Evolutionary conservation across 2,329 filamentous ascomycete genomes (phyloP).

Genomic region (Phialemonium atrogriseum): DNA sequence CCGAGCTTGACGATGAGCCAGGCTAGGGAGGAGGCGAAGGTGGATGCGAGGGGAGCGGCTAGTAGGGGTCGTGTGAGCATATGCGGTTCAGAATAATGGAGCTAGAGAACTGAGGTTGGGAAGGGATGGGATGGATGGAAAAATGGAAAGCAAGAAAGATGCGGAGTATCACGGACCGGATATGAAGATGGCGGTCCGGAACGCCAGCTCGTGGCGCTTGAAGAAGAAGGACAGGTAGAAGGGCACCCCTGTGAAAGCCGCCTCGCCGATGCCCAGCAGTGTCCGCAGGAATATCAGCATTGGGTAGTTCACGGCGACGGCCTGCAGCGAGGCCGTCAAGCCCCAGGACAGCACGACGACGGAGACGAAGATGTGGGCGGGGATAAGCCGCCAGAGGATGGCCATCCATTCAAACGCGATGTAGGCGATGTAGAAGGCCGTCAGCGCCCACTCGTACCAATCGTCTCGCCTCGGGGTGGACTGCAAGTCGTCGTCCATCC

Average conservation of each 20-base stretch:
- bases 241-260: constrained; percentile 56
- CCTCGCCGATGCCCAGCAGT: constrained; percentile 55
- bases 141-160: too few species aligned
- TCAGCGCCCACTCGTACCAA: constrained; percentile 54
- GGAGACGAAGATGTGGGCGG: constrained; percentile 51
- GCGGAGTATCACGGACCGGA: constrained; percentile 57
- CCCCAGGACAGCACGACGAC: constrained; percentile 72
- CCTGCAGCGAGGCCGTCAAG: constrained; percentile 66
- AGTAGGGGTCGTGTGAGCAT: constrained; percentile 57
- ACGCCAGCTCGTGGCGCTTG: constrained; percentile 64
- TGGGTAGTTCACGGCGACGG: constrained; percentile 54
- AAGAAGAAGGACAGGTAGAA: constrained; percentile 60
- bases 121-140: constrained; percentile 9
- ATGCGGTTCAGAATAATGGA: constrained; percentile 34
- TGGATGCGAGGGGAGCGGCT: constrained; percentile 73
- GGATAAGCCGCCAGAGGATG: constrained; percentile 50
- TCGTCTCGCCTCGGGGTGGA: constrained; percentile 32
- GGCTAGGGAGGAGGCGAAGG: constrained; percentile 72
- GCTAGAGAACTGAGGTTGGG: constrained; percentile 8
- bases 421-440: constrained; percentile 55
- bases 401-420: constrained; percentile 59
- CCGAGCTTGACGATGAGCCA: constrained; percentile 69
- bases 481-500: constrained; percentile 54
- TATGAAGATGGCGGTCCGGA: constrained; percentile 79
- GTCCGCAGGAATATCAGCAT: constrained; percentile 46